Base-by-base conservation (phyloP, 2,329 filamentous ascomycete genomes). In the Fusarium solani-melongenae region DNA sequence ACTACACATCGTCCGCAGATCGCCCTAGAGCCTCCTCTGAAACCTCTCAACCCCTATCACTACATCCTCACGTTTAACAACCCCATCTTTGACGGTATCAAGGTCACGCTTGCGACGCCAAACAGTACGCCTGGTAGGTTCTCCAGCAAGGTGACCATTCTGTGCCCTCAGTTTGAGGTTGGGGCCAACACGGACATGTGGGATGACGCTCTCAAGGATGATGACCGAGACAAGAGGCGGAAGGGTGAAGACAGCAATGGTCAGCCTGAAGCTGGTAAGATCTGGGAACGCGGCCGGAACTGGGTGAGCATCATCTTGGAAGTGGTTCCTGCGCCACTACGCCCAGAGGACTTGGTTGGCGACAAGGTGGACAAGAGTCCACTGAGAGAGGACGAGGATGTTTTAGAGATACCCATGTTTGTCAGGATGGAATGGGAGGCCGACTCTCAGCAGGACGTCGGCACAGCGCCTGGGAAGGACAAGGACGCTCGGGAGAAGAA, bases 251-350 rank as follows among this genome's bases (percentile, higher is more conserved):
- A 82, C 68, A 76, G 83, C 77, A 79, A 79, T 72, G 77, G 85
- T 59, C 88, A 90, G 57, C 90, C 93, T 17, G 95, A 97, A 82
- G 94, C 94, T 0, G 96, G 96, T 61, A 98, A 98, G 83, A 92
- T 98, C n/a, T 99, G 94, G 93, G 95, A 98, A 72, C 90, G 92
- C 62, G 96, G 95, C 0, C 88, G 95, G 38, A 99, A 98, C 81
- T 98, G 95, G 94, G 96, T 96, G 17, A 96, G 92, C 74, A 94
- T 99, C 12, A 93, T 98, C 22, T 87, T 99, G 29, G 96, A 99
- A 81, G 92, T 99, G 15, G 90, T 98, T 1, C 90, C 95, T 2
- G 86, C 90, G 0, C 88, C 86, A 51, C 80, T 91, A 24, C 81
- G 82, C 39, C 74, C 84, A 2, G 84, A 86, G 34, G 36, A 76